These are phyloP conservation scores for Huiozyma naganishii DNA, from an alignment of 805 yeast species.

Conservation along the genomic window DNA sequence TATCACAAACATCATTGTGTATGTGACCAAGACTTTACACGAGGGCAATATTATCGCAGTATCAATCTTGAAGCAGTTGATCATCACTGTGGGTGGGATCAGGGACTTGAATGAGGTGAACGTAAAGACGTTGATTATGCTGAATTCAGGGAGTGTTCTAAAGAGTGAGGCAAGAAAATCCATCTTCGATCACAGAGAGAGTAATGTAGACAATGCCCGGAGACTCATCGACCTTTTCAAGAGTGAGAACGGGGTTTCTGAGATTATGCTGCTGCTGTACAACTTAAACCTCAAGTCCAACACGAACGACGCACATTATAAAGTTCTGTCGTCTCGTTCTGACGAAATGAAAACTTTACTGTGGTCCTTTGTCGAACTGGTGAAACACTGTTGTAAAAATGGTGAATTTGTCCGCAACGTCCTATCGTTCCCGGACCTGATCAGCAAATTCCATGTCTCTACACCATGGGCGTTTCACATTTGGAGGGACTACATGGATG, in stretches of 20 bases:
- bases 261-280: slow-evolving; percentile 55
- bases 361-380: slow-evolving; percentile 50
- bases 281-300: slow-evolving; percentile 33
- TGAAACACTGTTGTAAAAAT: slow-evolving; percentile 38
- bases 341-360: slow-evolving; percentile 66
- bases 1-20: slow-evolving; percentile 48
- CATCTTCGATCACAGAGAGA: slow-evolving; percentile 42
- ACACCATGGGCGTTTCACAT: slow-evolving; percentile 63
- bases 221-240: slow-evolving; percentile 39
- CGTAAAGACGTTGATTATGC: slow-evolving; percentile 47
- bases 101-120: slow-evolving; percentile 59
- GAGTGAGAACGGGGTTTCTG: slow-evolving; percentile 39
- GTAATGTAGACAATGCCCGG: slow-evolving; percentile 36
- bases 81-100: slow-evolving; percentile 71
- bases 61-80: slow-evolving; percentile 54
- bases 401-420: slow-evolving; percentile 29
- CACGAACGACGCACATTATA: slow-evolving; percentile 41
- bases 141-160: slow-evolving; percentile 55
- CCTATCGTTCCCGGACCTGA: slow-evolving; percentile 33
- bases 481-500: slow-evolving; percentile 48
- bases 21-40: slow-evolving; percentile 53
- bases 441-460: slow-evolving; percentile 35
- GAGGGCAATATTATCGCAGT: slow-evolving; percentile 48
- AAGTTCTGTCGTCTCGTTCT: slow-evolving; percentile 56
- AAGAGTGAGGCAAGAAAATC: slow-evolving; percentile 43